Evolutionary conservation across 768 basidiomycete species (phyloP).

Genomic region (Russula foetens): DNA sequence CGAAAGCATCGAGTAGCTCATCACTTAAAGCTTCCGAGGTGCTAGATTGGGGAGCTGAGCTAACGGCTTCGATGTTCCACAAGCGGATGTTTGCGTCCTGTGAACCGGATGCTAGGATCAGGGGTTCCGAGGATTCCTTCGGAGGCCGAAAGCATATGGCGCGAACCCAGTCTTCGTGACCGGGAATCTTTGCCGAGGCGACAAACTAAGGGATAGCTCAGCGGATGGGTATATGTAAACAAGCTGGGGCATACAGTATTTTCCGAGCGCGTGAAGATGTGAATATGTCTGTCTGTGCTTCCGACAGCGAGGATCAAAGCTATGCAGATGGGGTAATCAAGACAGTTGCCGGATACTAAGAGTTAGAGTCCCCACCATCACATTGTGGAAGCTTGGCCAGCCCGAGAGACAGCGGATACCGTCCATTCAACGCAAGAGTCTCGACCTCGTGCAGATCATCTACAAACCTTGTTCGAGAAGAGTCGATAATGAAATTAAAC

Average conservation of each 20-base stretch:
- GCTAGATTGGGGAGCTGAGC: conserved; percentile 16
- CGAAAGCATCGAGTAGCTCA: conserved; percentile 82
- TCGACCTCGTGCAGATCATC: conserved; percentile 37
- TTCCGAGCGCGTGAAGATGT: conserved; percentile 67
- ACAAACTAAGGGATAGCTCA: conserved; percentile 40
- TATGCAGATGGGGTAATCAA: conserved; percentile 23
- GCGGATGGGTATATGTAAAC: conserved; percentile 2
- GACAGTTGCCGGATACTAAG: neutral
- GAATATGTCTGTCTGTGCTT: conserved; percentile 73
- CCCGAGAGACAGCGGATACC: conserved; percentile 67
- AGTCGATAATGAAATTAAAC: neutral
- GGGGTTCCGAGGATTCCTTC: conserved; percentile 29
- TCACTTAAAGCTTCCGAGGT: conserved; percentile 38
- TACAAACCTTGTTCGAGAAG: neutral
- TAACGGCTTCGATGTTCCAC: conserved; percentile 70
- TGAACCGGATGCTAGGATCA: conserved; percentile 86
- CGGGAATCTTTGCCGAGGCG: conserved; percentile 50
- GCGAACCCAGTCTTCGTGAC: conserved; percentile 96
- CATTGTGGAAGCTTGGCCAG: conserved; percentile 58
- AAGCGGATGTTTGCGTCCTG: conserved; percentile 92
- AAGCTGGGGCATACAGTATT: conserved; percentile 34
- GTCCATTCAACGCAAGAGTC: conserved; percentile 52
- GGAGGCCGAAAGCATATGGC: conserved; percentile 57
- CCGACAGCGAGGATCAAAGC: conserved; percentile 70
- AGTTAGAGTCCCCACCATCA: conserved; percentile 39